phyloP scores from a whole-genome alignment of 192 early-diverging fungal species.

The Spizellomyces punctatus region DNA sequence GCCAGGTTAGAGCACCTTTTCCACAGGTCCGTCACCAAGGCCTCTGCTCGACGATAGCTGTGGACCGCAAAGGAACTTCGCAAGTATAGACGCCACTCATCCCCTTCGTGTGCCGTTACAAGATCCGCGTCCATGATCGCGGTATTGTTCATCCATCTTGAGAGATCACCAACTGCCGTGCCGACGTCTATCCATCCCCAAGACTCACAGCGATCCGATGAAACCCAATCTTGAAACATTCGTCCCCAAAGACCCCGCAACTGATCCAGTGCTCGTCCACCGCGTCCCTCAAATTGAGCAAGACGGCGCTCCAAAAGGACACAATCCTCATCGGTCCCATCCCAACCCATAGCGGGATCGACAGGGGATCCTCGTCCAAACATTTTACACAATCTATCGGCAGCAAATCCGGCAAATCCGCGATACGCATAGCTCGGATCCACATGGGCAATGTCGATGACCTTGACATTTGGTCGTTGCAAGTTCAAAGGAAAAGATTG shows the following conservation, averaged over 20 bases:
- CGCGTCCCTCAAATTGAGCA: conserved; percentile 19
- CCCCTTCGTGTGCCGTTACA: conserved; percentile 35
- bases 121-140: conserved; percentile 24
- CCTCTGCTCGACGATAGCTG: conserved; percentile 21
- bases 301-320: conserved; percentile 23
- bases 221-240: conserved; percentile 33
- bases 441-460: conserved; percentile 28
- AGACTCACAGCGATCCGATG: conserved; percentile 33
- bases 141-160: conserved; percentile 36
- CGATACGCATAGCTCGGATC: conserved; percentile 28
- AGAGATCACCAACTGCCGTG: conserved; percentile 31
- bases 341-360: conserved; percentile 18
- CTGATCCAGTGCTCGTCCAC: conserved; percentile 32
- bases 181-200: conserved; percentile 34
- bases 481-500: conserved; percentile 12
- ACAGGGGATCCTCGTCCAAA: conserved; percentile 5
- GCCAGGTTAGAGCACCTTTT: conserved; percentile 28
- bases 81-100: conserved; percentile 32
- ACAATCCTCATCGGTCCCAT: conserved; percentile 21
- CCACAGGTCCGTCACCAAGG: conserved; percentile 16
- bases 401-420: conserved; percentile 34
- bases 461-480: conserved; percentile 22
- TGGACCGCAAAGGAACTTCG: conserved; percentile 35
- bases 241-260: conserved; percentile 26
- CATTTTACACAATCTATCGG: conserved; percentile 28